Evolutionary conservation across 2,329 filamentous ascomycete genomes (phyloP).

Genomic region (Clonostachys solani): DNA sequence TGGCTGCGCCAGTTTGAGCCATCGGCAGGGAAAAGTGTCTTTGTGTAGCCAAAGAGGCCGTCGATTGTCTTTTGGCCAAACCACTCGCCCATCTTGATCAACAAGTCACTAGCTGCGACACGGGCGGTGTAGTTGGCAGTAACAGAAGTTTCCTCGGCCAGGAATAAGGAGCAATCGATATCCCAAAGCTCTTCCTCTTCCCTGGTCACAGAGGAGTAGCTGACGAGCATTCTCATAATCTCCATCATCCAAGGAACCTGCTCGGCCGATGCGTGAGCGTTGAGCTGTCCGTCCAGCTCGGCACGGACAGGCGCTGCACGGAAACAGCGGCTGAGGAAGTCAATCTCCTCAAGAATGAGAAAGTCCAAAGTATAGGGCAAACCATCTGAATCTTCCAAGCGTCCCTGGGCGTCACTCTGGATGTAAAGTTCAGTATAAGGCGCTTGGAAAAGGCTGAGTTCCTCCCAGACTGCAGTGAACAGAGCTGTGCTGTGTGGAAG

Average conservation of each 20-base stretch:
- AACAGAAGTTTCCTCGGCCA: conserved; percentile 91
- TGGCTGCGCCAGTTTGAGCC: conserved; percentile 54
- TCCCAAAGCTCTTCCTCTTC: conserved; percentile 97
- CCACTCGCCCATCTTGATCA: conserved; percentile 93
- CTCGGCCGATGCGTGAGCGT: conserved; percentile 51
- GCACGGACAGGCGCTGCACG: conserved; percentile 83
- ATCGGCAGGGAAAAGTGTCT: conserved; percentile 63
- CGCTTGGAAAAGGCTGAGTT: conserved; percentile 68
- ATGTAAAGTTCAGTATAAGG: conserved; percentile 84
- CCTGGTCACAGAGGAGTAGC: conserved; percentile 83
- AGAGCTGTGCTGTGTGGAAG: conserved; percentile 77
- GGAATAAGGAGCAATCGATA: conserved; percentile 90
- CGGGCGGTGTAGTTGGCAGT: conserved; percentile 95
- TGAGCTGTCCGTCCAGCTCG: conserved; percentile 80
- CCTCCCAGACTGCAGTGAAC: conserved; percentile 86
- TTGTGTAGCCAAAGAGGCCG: conserved; percentile 73
- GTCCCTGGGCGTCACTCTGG: conserved; percentile 77
- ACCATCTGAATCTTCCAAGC: conserved; percentile 83
- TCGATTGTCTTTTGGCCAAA: conserved; percentile 71
- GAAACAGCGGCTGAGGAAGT: conserved; percentile 89
- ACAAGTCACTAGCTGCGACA: conserved; percentile 85
- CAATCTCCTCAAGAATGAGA: conserved; percentile 86
- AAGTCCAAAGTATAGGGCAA: conserved; percentile 96
- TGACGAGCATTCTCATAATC: conserved; percentile 78
- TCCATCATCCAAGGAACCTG: conserved; percentile 79